Evolutionary conservation across 345 rosid species (phyloP).

Genomic region (Draba incana): DNA sequence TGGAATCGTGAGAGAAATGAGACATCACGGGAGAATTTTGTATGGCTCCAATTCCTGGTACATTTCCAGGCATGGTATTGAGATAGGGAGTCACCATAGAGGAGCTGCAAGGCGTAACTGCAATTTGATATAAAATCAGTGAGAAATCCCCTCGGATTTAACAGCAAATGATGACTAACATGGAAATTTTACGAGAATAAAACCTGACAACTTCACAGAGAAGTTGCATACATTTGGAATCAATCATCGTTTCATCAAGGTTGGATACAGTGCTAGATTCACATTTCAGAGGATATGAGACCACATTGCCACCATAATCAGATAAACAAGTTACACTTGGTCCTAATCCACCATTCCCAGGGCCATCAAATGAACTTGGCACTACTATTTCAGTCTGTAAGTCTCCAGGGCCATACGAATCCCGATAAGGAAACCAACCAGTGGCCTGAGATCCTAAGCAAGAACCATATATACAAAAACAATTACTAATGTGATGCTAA

Average conservation of each 20-base stretch:
- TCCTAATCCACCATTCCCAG: constrained; percentile 20
- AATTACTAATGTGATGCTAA: neutral
- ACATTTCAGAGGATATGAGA: constrained; percentile 23
- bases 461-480: constrained; percentile 19
- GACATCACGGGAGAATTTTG: constrained; percentile 24
- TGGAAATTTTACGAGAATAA: neutral
- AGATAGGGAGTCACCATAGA: constrained; percentile 36
- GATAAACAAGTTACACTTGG: constrained; percentile 34
- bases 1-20: constrained; percentile 45
- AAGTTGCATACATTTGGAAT: constrained; percentile 45
- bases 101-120: constrained; percentile 47
- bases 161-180: neutral
- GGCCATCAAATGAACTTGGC: constrained; percentile 32
- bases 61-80: constrained; percentile 29
- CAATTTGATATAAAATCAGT: constrained; percentile 35
- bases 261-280: constrained; percentile 34
- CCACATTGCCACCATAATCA: constrained; percentile 35
- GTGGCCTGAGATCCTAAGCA: constrained; percentile 47
- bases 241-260: constrained; percentile 19
- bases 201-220: constrained; percentile 20
- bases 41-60: constrained; percentile 25
- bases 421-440: constrained; percentile 16
- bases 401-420: constrained; percentile 7
- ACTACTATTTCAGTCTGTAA: too few relatives aligned
- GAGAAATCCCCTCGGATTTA: neutral